Conservation (phyloP, 352 stramenopile species). For the Pythium scleroteichum region DNA sequence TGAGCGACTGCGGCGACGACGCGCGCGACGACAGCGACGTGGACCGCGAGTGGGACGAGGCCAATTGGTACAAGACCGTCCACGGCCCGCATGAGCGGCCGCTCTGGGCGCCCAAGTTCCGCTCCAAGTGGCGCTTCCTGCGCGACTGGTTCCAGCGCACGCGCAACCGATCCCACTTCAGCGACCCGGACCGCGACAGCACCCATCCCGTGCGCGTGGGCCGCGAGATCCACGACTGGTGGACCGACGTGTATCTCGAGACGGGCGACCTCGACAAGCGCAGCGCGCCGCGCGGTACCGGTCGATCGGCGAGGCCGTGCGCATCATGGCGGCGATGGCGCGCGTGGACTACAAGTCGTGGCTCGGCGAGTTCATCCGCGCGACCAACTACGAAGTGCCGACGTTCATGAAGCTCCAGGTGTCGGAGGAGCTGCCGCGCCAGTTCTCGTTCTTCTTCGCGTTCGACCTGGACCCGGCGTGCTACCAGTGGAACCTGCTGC, state of each 20-base stretch:
- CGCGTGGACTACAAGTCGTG: slow-evolving; percentile 9
- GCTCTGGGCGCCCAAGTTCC: slow-evolving; percentile 3
- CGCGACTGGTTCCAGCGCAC: slow-evolving; percentile 1
- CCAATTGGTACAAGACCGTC: slow-evolving; percentile 1
- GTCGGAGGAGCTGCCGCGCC: not conserved
- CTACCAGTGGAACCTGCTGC: slow-evolving; percentile 9
- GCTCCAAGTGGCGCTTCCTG: slow-evolving; percentile 9
- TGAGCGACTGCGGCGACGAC: too few relatives aligned
- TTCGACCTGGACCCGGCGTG: not conserved
- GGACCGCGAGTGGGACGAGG: not conserved
- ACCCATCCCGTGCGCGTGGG: slow-evolving; percentile 10
- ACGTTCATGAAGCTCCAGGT: slow-evolving; percentile 7
- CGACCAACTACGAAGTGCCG: not conserved
- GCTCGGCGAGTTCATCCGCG: slow-evolving; percentile 12
- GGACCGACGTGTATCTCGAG: slow-evolving; percentile 11
- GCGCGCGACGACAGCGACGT: too few relatives aligned
- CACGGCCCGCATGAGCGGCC: slow-evolving; percentile 6
- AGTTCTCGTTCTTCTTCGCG: not conserved
- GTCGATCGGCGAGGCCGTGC: slow-evolving; percentile 2
- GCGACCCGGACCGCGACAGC: slow-evolving; percentile 6
- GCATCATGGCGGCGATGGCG: slow-evolving; percentile 5
- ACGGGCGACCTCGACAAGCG: not conserved
- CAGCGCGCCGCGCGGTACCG: slow-evolving; percentile 1
- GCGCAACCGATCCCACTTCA: not conserved
- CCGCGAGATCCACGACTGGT: slow-evolving; percentile 14